Evolutionary conservation across 129 eudicot species (phyloP).

Genomic region (Pittosporum tobira): DNA sequence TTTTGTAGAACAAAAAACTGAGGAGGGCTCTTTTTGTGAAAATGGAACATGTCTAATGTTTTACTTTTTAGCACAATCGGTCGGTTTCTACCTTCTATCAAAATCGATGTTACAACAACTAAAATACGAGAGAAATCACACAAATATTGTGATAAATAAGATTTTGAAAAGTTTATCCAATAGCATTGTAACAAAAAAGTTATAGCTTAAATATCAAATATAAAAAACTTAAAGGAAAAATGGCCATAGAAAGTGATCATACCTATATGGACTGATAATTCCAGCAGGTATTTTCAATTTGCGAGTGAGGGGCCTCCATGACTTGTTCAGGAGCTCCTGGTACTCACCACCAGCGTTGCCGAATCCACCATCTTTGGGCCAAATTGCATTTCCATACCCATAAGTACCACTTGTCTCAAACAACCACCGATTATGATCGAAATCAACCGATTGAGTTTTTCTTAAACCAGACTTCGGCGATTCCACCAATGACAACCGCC

Average conservation of each 20-base stretch:
- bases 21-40: too few species aligned
- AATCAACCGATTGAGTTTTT: conserved; percentile 48
- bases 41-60: too few species aligned
- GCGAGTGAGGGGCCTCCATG: conserved; percentile 70
- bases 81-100: too few species aligned
- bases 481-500: conserved; percentile 15
- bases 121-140: too few species aligned
- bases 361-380: conserved; percentile 46
- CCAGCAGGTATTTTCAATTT: conserved; percentile 52
- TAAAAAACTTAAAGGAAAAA: not conserved
- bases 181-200: not conserved
- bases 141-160: too few species aligned
- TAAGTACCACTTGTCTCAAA: conserved; percentile 62
- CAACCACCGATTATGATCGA: conserved; percentile 58
- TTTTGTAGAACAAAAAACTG: too few species aligned
- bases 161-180: too few species aligned
- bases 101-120: too few species aligned
- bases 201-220: not conserved
- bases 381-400: conserved; percentile 63
- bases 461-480: conserved; percentile 24
- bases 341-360: conserved; percentile 26
- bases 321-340: conserved; percentile 36
- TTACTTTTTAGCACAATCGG: too few species aligned
- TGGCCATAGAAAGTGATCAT: not conserved
- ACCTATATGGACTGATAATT: conserved; percentile 56